These are phyloP conservation scores for Saprolegnia diclina DNA, from an alignment of 352 stramenopile genomes.

Conservation along the genomic window DNA sequence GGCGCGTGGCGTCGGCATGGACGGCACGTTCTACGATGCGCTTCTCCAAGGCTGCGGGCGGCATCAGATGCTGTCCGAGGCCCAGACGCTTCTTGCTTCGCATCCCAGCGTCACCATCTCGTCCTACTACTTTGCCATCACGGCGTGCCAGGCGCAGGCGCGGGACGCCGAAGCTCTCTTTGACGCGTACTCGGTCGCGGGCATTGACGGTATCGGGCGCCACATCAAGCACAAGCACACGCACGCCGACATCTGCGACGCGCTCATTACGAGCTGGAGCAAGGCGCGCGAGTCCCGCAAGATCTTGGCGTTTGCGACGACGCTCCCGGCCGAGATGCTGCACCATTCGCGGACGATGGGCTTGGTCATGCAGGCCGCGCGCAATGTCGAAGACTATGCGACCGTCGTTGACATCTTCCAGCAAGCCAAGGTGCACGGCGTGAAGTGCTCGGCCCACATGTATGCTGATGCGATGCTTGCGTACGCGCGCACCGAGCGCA, in stretches of 20 bases:
- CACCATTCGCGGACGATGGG: constrained; percentile 6
- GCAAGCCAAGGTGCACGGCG: background rate
- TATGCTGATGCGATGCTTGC: constrained; percentile 11
- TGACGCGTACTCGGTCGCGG: background rate
- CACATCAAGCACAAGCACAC: background rate
- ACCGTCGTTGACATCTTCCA: constrained; percentile 22
- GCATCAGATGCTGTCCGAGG: background rate
- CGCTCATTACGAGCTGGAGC: background rate
- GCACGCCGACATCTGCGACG: background rate
- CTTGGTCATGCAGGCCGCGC: background rate
- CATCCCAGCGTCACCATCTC: constrained; percentile 5
- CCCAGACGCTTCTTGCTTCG: background rate
- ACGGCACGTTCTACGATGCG: background rate
- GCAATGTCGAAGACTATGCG: background rate
- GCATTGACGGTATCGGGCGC: background rate
- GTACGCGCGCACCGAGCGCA: constrained; percentile 1
- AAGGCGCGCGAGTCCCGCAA: background rate
- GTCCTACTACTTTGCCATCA: constrained; percentile 18
- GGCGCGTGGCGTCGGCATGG: background rate
- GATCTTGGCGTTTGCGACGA: background rate
- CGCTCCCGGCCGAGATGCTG: background rate
- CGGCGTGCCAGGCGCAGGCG: background rate
- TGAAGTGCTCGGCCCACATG: constrained; percentile 17
- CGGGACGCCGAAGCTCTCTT: background rate
- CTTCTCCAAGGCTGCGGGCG: constrained; percentile 14